Percentiles rank a stretch among this genome's conserved stretches.
Conservation (phyloP, 768 basidiomycete species). For the Terana coerulea region DNA sequence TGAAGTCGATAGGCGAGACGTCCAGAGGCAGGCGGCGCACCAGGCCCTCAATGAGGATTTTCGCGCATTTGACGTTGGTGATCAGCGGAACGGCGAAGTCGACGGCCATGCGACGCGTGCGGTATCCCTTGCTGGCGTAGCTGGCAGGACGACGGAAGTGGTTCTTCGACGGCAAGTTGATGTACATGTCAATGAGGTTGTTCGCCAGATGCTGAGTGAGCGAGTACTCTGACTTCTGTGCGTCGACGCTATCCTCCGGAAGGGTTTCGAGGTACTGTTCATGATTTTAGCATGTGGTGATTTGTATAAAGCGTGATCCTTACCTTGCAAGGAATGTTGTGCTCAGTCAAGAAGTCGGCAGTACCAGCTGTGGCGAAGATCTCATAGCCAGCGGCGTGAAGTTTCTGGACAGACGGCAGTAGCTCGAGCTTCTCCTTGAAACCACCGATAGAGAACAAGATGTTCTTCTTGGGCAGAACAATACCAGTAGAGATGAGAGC, state of each 20-base stretch:
- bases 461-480: slow-evolving; percentile 93
- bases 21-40: slow-evolving; percentile 88
- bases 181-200: slow-evolving; percentile 98
- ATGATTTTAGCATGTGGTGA: not conserved
- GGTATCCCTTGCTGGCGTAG: slow-evolving; percentile 96
- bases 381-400: slow-evolving; percentile 90
- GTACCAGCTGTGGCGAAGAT: slow-evolving; percentile 98
- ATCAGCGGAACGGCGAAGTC: slow-evolving; percentile 97
- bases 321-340: slow-evolving; percentile 94
- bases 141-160: slow-evolving; percentile 95
- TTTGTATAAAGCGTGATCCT: slow-evolving; percentile 7
- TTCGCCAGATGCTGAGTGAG: slow-evolving; percentile 95
- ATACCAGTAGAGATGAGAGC: slow-evolving; percentile 96
- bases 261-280: slow-evolving; percentile 84
- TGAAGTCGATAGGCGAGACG: slow-evolving; percentile 87
- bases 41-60: slow-evolving; percentile 90
- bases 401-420: slow-evolving; percentile 90
- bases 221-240: slow-evolving; percentile 96
- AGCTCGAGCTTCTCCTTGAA: slow-evolving; percentile 98
- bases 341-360: slow-evolving; percentile 95
- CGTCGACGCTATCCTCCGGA: slow-evolving; percentile 64
- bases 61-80: slow-evolving; percentile 98
- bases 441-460: slow-evolving; percentile 93
- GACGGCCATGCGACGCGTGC: slow-evolving; percentile 96
- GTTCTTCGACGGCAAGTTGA: slow-evolving; percentile 98